Evolutionary conservation across 768 basidiomycete genomes (phyloP), one percentile per base, ranked within the genome.

Genomic region (Tricholoma terreum): DNA sequence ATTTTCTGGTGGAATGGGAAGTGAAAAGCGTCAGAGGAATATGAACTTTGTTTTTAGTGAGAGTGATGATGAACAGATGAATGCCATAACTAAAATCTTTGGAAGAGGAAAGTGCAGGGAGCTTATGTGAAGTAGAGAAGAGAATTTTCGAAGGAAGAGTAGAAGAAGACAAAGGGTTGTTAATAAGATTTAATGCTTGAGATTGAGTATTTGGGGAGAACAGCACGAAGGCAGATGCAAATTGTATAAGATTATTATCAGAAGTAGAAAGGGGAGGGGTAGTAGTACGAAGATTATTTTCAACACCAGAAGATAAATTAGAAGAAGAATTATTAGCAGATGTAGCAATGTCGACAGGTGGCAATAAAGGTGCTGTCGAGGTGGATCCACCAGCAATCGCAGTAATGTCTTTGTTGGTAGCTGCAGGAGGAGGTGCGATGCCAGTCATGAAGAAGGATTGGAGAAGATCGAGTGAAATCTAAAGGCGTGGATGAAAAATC

Each of bases 11-110:
- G 15, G 50, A 17, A 10, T 50, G 12, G 1, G 50, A 50, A 19
- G 50, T 50, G 27, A 50, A 50, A n/a, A 50, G 50, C 12, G 50
- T 50, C 17, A 50, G n/a, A 5, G 50, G 50, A 17, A 50, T 34
- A 21, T 50, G 50, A 19, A 50, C 31, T 50, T 50, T 50, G 50
- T 50, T 50, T 8, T 34, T 22, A 15, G 50, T 15, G 4, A 43
- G n/a, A 14, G 19, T 42, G 19, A 48, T 19, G 12, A 64, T 50
- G 53, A 54, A 51, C 1, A 58, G 53, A 21, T 64, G 63, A 30
- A 61, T 48, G 22, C 57, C 43, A 36, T 49, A 60, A 27, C 52
- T 36, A 27, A 48, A 48, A 21, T 50, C 46, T 24, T 31, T 52
- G 24, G 33, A 31, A 19, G 57, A 51, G 14, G 50, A 3, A 11